Conservation (phyloP, 208 protist genomes). For the Trypanosoma theileri region DNA sequence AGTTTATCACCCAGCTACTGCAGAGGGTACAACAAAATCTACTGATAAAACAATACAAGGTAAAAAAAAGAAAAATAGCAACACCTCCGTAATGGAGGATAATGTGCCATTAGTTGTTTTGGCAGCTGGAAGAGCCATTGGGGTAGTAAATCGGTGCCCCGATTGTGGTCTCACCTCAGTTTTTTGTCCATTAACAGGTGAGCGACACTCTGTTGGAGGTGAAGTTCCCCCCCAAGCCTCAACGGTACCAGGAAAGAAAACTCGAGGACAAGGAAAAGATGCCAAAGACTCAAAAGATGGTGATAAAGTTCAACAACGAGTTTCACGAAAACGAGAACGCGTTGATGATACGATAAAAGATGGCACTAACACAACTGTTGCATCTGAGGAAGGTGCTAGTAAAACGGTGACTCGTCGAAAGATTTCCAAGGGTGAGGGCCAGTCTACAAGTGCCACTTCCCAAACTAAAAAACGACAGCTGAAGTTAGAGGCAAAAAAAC, state of each 20-base stretch:
- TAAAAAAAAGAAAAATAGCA: slow-evolving; percentile 1
- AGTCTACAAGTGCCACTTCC: neutral
- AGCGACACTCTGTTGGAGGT: slow-evolving; percentile 36
- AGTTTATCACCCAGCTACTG: slow-evolving; percentile 4
- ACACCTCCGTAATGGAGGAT: slow-evolving; percentile 12
- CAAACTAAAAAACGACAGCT: neutral
- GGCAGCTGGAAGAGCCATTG: neutral
- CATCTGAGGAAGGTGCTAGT: neutral
- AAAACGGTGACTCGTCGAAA: neutral
- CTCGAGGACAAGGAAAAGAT: neutral
- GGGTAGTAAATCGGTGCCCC: slow-evolving; percentile 28
- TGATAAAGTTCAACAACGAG: neutral
- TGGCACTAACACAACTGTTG: neutral
- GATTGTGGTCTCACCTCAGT: slow-evolving; percentile 56
- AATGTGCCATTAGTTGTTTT: slow-evolving; percentile 19
- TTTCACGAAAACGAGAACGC: neutral
- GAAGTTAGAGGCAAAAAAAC: neutral
- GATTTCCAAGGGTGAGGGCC: neutral
- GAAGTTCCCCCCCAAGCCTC: too few relatives aligned
- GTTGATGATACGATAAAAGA: neutral
- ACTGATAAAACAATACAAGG: neutral
- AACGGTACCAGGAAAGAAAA: slow-evolving; percentile 23
- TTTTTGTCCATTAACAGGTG: slow-evolving; percentile 70
- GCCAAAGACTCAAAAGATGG: neutral
- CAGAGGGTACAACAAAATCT: neutral